Evolutionary conservation across 2,329 filamentous ascomycete species (phyloP).

Genomic region (Penicillium fuscoglaucum): DNA sequence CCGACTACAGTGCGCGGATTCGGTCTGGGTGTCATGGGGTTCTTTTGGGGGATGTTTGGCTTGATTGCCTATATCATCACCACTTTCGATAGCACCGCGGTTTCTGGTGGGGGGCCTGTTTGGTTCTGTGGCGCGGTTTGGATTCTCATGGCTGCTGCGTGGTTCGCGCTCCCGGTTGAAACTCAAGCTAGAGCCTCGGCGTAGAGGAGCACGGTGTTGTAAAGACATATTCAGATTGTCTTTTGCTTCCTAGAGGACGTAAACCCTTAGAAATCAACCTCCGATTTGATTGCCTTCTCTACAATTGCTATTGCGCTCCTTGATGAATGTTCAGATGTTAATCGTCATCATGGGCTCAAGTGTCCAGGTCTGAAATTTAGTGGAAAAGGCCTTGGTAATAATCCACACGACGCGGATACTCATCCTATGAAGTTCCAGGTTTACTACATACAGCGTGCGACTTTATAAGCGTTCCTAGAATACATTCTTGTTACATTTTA

Average conservation of each 20-base stretch:
- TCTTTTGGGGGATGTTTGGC: conserved; percentile 15
- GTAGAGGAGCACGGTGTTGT: neutral
- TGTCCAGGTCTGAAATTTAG: too few relatives aligned
- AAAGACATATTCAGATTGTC: too few relatives aligned
- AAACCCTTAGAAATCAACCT: too few relatives aligned
- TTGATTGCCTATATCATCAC: conserved; percentile 17
- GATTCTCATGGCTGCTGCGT: conserved; percentile 23
- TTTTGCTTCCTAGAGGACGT: too few relatives aligned
- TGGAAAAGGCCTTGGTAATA: too few relatives aligned
- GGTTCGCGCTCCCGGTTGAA: conserved; percentile 11
- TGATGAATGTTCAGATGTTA: too few relatives aligned
- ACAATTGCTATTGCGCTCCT: too few relatives aligned
- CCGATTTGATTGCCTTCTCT: too few relatives aligned
- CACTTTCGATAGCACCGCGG: conserved; percentile 6
- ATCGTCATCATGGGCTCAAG: too few relatives aligned
- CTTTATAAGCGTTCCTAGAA: neutral
- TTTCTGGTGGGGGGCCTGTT: conserved; percentile 12
- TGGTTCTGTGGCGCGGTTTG: conserved; percentile 27
- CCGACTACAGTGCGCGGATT: conserved; percentile 13
- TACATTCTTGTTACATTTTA: neutral
- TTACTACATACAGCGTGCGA: neutral
- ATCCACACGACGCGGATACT: too few relatives aligned
- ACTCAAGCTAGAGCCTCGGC: conserved; percentile 7
- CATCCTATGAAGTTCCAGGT: too few relatives aligned
- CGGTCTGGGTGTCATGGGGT: too few relatives aligned